Percentiles rank a stretch among this genome's conserved stretches.
phyloP scores from a whole-genome alignment of 1,139 yeast genomes.

The Geotrichum restrictum region DNA sequence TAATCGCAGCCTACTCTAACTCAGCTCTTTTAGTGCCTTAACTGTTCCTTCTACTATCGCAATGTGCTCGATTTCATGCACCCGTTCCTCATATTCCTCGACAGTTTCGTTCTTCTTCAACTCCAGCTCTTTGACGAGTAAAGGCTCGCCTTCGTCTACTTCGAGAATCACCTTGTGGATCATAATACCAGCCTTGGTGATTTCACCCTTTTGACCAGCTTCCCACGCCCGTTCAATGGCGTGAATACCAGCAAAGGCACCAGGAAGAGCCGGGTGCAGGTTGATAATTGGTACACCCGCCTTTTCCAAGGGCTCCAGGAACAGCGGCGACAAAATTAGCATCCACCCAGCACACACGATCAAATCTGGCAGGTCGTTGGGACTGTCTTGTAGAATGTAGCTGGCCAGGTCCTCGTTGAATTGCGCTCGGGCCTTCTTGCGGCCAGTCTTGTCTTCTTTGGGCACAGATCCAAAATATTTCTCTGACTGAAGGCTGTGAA shows the following conservation, averaged over 20 bases:
- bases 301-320: constrained; percentile 60
- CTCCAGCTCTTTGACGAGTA: constrained; percentile 72
- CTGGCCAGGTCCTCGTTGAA: constrained; percentile 78
- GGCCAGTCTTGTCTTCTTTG: constrained; percentile 54
- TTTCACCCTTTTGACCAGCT: constrained; percentile 80
- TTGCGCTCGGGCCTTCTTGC: constrained; percentile 58
- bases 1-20: not conserved
- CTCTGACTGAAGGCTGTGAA: constrained; percentile 57
- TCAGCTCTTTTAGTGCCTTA: constrained; percentile 49
- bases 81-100: constrained; percentile 75
- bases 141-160: constrained; percentile 89
- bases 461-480: constrained; percentile 71
- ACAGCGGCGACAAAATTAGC: constrained; percentile 78
- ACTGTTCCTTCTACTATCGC: constrained; percentile 91
- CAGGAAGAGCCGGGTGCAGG: constrained; percentile 94
- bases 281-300: constrained; percentile 75
- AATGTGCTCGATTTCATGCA: constrained; percentile 78
- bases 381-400: constrained; percentile 45
- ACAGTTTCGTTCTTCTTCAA: constrained; percentile 67
- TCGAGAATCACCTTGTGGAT: constrained; percentile 91
- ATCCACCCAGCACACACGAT: constrained; percentile 99
- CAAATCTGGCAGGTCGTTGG: constrained; percentile 57
- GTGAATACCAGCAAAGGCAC: constrained; percentile 93
- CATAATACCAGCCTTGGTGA: constrained; percentile 89
- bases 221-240: constrained; percentile 96